Evolutionary conservation across 352 stramenopile species (phyloP), one percentile per base, ranked within the genome.

Genomic region (Plasmopara muralis): DNA sequence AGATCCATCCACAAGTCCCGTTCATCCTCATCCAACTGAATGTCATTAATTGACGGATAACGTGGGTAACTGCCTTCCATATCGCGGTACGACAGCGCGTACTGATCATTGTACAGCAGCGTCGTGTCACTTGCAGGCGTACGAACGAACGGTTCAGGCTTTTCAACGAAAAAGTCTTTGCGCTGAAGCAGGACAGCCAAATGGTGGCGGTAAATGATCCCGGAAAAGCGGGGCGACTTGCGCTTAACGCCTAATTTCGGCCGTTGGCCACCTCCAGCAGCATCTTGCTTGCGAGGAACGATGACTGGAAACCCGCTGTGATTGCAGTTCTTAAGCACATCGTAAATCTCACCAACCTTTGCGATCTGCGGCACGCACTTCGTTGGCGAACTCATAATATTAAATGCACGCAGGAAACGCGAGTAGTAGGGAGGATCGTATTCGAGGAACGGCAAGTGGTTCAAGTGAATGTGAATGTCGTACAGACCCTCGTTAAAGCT

Each of bases 401-500:
- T 89, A 34, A 83, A 44, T 0, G 74, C 79, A n/a, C 82, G 75
- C 18, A 93, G 63, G 60, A 84, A 93, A 5, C 77, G 70, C 0
- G 72, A 66, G 54, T 89, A 88, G 51, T 82, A 87, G 5, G 90
- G 92, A 9, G 95, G 86, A 47, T 98, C 91, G 15, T 95, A 95
- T 62, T 99, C 93, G 31, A 99, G 72, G 69, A 99, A 98, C 25
- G 94, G 93, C 59, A 98, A 83, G 51, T 95, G 70, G 58, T 97
- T 98, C 41, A 98, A 71, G 60, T 97, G 85, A 61, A 99, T 99
- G 64, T 99, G 95, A 55, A 98, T 98, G 69, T 99, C 96, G 72
- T 99, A 99, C 20, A 99, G 71, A 14, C 95, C 93, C 60, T 99
- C 92, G 68, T 98, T 99, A 71, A 99, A 98, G 20, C 93, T 81